Base-by-base conservation (phyloP, 2,329 filamentous ascomycete genomes). In the Sporothrix euskadiensis region DNA sequence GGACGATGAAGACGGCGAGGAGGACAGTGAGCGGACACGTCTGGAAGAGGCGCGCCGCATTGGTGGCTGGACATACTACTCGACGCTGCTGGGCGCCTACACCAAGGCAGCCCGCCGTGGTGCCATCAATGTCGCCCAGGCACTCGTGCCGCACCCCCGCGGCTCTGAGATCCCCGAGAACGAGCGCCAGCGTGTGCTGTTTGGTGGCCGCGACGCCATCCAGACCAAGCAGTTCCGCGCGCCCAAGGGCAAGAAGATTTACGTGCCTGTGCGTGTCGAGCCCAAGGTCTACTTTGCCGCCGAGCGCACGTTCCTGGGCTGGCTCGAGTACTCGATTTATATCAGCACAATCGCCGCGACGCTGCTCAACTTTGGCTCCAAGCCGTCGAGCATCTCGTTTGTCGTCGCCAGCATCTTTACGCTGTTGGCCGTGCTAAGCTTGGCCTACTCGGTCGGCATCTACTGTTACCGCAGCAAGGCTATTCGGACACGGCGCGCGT, bases 211-310 rank as follows among this genome's bases (percentile, higher is more conserved):
- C 69, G 82, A 86, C 78, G 78, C 90, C 83, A 85, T 90, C 35
- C 85, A 87, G 76, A 84, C 81, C 41, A 88, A 86, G 81, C 86
- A 83, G 77, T 89, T 94, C 84, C 91, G 89, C 80, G 92, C 92
- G 9, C 92, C 92, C 14, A 90, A 89, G 81, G 92, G 92, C 71
- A 95, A 94, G 88, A 93, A 93, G 81, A 98, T 99, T 74, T 95
- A 98, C 79, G 96, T 99, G 32, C 95, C 95, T 16, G 91, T 98
- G 72, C 90, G 96, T 68, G 94, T 99, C 47, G 96, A 99, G 82
- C 96, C 96, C 47, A 99, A 99, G 83, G 96, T 99, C 69, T 97
- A 94, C 82, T 97, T 99, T 80, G 96, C 96, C 30, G 94, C 94
- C 0, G 96, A 99, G 83, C 89, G 96, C 76, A 99, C 96, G 0